Evolutionary conservation across 2,329 filamentous ascomycete genomes (phyloP).

Genomic region (Lachnellula suecica): DNA sequence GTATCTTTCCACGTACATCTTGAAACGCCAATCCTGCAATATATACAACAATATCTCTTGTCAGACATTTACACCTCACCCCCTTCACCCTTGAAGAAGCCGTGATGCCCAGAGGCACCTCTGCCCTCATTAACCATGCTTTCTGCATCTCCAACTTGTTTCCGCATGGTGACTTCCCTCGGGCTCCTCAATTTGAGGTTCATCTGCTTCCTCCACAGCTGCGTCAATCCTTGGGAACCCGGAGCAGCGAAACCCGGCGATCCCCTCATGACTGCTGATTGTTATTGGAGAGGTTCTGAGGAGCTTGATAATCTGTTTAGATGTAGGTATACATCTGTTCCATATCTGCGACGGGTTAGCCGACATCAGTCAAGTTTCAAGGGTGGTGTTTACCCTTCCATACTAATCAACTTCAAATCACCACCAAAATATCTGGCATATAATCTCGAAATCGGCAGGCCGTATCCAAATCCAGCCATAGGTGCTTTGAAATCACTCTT

Average conservation of each 20-base stretch:
- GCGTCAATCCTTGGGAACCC: slow-evolving; percentile 64
- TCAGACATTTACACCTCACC: slow-evolving; percentile 31
- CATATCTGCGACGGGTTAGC: slow-evolving; percentile 64
- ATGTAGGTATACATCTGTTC: slow-evolving; percentile 97
- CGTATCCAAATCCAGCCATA: slow-evolving; percentile 99
- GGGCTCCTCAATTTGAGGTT: slow-evolving; percentile 67
- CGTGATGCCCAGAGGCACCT: slow-evolving; percentile 27
- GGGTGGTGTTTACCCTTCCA: slow-evolving; percentile 79
- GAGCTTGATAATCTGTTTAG: slow-evolving; percentile 93
- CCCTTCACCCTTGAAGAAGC: slow-evolving; percentile 33
- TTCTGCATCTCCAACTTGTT: slow-evolving; percentile 87
- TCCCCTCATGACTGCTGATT: slow-evolving; percentile 77
- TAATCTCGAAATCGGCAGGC: slow-evolving; percentile 86
- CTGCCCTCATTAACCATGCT: slow-evolving; percentile 61
- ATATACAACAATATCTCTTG: not conserved
- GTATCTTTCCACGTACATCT: not conserved
- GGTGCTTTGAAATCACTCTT: slow-evolving; percentile 99
- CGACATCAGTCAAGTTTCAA: slow-evolving; percentile 2
- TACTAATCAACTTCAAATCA: slow-evolving; percentile 95
- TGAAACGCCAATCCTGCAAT: not conserved
- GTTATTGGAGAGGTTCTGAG: slow-evolving; percentile 94
- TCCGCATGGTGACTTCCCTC: slow-evolving; percentile 75
- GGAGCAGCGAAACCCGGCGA: slow-evolving; percentile 31
- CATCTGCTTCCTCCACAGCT: slow-evolving; percentile 50
- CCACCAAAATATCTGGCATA: slow-evolving; percentile 98